These are phyloP conservation scores for Monosporozyma unispora DNA, from an alignment of 805 yeast genomes.

Conservation along the genomic window DNA sequence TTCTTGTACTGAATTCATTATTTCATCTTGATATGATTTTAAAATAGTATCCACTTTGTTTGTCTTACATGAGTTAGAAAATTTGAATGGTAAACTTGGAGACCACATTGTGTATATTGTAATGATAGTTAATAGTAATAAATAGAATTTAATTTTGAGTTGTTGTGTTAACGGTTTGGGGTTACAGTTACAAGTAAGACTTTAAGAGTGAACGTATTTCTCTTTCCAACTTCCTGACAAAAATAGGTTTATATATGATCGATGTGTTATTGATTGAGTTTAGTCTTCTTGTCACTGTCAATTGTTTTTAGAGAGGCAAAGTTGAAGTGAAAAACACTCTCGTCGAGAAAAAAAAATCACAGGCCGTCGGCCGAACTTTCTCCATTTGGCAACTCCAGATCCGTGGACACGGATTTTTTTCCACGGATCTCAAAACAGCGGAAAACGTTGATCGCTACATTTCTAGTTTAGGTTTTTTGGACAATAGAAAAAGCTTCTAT, in stretches of 20 bases:
- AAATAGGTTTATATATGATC: too few relatives aligned
- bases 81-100: neutral
- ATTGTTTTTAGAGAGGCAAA: too few relatives aligned
- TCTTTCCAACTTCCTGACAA: too few relatives aligned
- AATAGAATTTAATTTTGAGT: too few relatives aligned
- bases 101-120: neutral
- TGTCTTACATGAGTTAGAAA: neutral
- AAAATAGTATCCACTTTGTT: slow-evolving; percentile 6
- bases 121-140: neutral
- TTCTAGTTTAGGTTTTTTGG: neutral
- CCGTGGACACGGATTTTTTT: neutral
- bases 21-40: slow-evolving; percentile 16
- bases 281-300: too few relatives aligned
- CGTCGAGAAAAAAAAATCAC: neutral
- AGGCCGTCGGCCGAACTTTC: neutral
- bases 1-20: slow-evolving; percentile 13
- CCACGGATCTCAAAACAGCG: neutral
- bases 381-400: neutral
- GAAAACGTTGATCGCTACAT: neutral
- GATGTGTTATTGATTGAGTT: too few relatives aligned
- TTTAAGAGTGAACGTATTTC: too few relatives aligned
- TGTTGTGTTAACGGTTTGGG: too few relatives aligned
- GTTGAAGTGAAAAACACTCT: neutral
- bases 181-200: too few relatives aligned
- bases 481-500: neutral